Evolutionary conservation across 768 basidiomycete species (phyloP).

Genomic region (Suillus ampliporus): DNA sequence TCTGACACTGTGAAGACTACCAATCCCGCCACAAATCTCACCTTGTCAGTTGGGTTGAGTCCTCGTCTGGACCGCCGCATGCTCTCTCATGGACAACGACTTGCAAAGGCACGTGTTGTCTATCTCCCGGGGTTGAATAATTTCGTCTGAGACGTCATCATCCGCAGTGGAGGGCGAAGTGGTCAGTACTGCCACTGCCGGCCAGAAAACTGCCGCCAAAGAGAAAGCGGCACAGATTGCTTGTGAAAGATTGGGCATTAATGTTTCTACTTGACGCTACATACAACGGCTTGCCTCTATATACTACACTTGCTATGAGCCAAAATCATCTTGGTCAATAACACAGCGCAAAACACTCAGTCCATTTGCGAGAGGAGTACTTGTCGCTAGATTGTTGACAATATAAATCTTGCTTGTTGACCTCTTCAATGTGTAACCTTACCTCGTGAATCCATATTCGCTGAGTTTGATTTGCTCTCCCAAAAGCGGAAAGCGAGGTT

Average conservation of each 20-base stretch:
- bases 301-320: not conserved
- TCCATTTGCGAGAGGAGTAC: not conserved
- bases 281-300: slow-evolving; percentile 5
- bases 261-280: slow-evolving; percentile 7
- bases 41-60: slow-evolving; percentile 49
- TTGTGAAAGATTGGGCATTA: slow-evolving; percentile 38
- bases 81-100: slow-evolving; percentile 54
- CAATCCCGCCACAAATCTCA: slow-evolving; percentile 37
- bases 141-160: slow-evolving; percentile 11
- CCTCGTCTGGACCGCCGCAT: slow-evolving; percentile 46
- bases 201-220: slow-evolving; percentile 51
- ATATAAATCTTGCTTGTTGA: not conserved
- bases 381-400: not conserved
- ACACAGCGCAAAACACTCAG: not conserved
- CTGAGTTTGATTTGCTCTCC: slow-evolving; percentile 4
- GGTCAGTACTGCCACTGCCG: slow-evolving; percentile 52
- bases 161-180: slow-evolving; percentile 51
- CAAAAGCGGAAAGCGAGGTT: not conserved
- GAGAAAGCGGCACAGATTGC: slow-evolving; percentile 53
- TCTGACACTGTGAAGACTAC: slow-evolving; percentile 36
- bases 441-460: not conserved
- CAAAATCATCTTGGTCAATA: not conserved
- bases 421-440: not conserved
- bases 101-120: slow-evolving; percentile 56
- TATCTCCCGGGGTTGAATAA: not conserved